Percentiles rank a stretch among this genome's conserved stretches.
Evolutionary conservation across 1,284 basidiomycete species (phyloP).

Genomic region (Ustilago vetiveriae): DNA sequence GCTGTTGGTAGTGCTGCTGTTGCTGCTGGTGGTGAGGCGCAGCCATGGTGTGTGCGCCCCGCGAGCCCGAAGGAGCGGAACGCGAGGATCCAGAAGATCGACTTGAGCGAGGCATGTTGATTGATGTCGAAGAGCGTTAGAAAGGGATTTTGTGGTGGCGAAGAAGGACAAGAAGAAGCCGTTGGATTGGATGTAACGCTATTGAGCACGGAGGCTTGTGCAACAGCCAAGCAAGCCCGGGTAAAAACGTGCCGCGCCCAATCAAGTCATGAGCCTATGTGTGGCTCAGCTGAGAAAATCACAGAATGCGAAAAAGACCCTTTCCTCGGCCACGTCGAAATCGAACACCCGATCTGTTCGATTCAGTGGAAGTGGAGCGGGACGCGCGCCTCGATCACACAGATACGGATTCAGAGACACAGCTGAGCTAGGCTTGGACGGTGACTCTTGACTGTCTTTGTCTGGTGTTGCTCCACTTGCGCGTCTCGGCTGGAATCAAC

Average conservation of each 20-base stretch:
- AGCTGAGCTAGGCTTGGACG: slow-evolving; percentile 6
- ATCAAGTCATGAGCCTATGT: slow-evolving; percentile 9
- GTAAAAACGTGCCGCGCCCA: slow-evolving; percentile 30
- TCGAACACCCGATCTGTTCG: slow-evolving; percentile 16
- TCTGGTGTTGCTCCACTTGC: slow-evolving; percentile 43
- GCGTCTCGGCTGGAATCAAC: slow-evolving; percentile 35
- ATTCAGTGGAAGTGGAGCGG: slow-evolving; percentile 11
- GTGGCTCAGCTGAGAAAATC: too few relatives aligned
- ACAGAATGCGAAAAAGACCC: background rate
- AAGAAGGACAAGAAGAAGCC: background rate
- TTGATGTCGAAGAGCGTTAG: background rate
- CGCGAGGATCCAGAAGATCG: slow-evolving; percentile 53
- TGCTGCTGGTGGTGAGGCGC: slow-evolving; percentile 39
- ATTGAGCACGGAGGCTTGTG: slow-evolving; percentile 10
- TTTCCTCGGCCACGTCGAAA: background rate
- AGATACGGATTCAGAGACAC: too few relatives aligned
- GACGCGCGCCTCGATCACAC: slow-evolving; percentile 38
- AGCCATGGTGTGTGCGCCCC: slow-evolving; percentile 65
- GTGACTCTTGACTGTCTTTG: background rate
- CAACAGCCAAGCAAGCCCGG: slow-evolving; percentile 13
- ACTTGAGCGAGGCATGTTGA: slow-evolving; percentile 63
- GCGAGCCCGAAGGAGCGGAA: slow-evolving; percentile 58
- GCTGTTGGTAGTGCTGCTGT: slow-evolving; percentile 33
- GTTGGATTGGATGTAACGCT: background rate
- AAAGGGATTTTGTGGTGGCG: slow-evolving; percentile 10